phyloP scores from a whole-genome alignment of 495 filamentous ascomycete genomes.

The Letharia columbiana region DNA sequence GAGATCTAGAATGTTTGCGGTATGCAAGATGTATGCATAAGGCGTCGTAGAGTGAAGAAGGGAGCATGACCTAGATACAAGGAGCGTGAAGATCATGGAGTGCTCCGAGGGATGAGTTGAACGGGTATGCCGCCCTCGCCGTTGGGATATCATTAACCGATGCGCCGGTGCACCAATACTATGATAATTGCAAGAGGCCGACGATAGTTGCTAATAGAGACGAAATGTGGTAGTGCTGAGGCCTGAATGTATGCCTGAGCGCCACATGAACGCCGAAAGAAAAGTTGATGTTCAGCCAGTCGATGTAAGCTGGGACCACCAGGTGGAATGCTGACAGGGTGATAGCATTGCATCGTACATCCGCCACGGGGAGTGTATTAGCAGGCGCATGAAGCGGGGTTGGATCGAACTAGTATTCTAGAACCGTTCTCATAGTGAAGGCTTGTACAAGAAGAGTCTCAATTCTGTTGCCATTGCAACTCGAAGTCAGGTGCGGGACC shows the following conservation, averaged over 20 bases:
- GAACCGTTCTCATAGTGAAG: no score
- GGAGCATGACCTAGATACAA: slow-evolving; percentile 8
- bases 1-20: slow-evolving; percentile 1
- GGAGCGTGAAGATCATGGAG: background rate
- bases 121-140: slow-evolving; percentile 9
- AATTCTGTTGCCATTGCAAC: slow-evolving; percentile 52
- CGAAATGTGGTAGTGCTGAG: background rate
- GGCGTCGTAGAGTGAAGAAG: background rate
- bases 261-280: background rate
- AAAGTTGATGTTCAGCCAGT: background rate
- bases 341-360: background rate
- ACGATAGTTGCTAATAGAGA: background rate
- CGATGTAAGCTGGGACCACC: background rate
- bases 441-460: background rate
- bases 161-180: slow-evolving; percentile 10
- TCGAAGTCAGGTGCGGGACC: slow-evolving; percentile 78
- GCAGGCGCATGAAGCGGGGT: background rate
- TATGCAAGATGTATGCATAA: background rate
- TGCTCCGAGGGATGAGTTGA: background rate
- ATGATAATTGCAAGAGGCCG: background rate
- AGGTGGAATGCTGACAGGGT: background rate
- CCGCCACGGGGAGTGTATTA: background rate
- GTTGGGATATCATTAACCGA: slow-evolving; percentile 10
- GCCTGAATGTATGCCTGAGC: background rate
- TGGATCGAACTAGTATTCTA: background rate